Evolutionary conservation across 2,329 filamentous ascomycete genomes (phyloP), one percentile per base, ranked within the genome.

Genomic region (Arthroderma uncinatum): DNA sequence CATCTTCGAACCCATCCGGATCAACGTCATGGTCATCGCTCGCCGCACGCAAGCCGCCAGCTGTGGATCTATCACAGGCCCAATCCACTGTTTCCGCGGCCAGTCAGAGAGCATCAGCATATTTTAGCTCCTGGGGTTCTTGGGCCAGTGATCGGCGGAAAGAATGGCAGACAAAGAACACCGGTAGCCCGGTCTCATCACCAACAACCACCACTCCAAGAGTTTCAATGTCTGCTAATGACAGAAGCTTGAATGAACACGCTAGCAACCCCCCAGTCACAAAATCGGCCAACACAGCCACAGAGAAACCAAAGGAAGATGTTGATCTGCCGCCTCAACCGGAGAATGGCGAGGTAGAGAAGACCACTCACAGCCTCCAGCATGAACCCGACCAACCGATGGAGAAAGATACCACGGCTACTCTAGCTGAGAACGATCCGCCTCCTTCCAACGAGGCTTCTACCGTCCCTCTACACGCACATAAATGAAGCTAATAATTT

Each of bases 71-170:
- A 16, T 68, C 74, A 12, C 72, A 79, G 58, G 76, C 81, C 0
- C 80, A 82, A 64, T 76, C 80, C 16, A 77, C 76, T 7, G 76
- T 80, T 1, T 73, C 73, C 59, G 77, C 78, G 8, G 80, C 79
- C 1, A 70, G 77, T 9, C 78, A 79, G 54, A 73, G 76, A 39
- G 82, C 82, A n/a, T 75, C 80, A 14, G 79, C 82, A 0, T 85
- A 85, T 64, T 69, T 85, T 53, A 82, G 78, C 57, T 82, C 79
- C 0, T 85, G 82, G 82, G 77, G 82, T 3, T 70, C 76, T 1
- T 85, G 82, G 82, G 82, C 82, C 3, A 72, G 65, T 59, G 75
- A 77, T 57, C 73, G 72, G 63, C 70, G 70, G 30, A 75, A 70
- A 60, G 74, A 73, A 60, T 78, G 73, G 75, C 71, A 73, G 59